Evolutionary conservation across 768 basidiomycete species (phyloP), one percentile per base, ranked within the genome.

Genomic region (Coprinopsis sp.): DNA sequence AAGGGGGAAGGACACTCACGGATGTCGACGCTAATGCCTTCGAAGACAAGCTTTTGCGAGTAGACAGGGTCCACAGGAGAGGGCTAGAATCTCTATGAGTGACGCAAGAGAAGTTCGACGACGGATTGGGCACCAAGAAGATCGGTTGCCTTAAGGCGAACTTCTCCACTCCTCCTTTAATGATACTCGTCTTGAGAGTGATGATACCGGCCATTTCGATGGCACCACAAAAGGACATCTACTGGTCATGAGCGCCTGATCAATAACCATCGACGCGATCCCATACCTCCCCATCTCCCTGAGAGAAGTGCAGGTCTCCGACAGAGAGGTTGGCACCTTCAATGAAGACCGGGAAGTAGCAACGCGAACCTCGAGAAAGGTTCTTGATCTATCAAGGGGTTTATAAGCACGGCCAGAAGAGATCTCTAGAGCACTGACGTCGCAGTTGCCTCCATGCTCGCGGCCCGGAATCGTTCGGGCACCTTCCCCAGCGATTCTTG

Each of bases 381-480:
- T 85, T 84, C 64, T 87, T 87, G 62, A 87, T 87, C 83, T 86
- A 60, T 16, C 44, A 10, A 40, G 33, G 14, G 37, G 18, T 36
- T 27, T 11, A 38, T 13, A 22, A 37, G 33, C 16, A 19, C 27
- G 36, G 45, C 31, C 37, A 29, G n/a, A 16, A 44, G 3, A 16
- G 48, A 25, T 43, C 16, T 34, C 0, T 5, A 24, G 31, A 31
- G 21, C 37, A 69, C 71, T 47, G 55, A 77, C 84, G 64, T 86
- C 83, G 56, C 83, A 85, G 49, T 86, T 85, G 23, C 87, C 87
- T 14, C 87, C 86, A 59, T 88, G 84, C 58, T 90, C 86, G n/a
- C 87, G 62, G 12, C 82, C 84, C 6, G 87, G 87, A 33, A 86
- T 69, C 0, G 87, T 88, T 51, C 87, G 70, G 30, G 86, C 85